phyloP scores from a whole-genome alignment of 164 flowering plant species.

The Magnolia changhungtana region DNA sequence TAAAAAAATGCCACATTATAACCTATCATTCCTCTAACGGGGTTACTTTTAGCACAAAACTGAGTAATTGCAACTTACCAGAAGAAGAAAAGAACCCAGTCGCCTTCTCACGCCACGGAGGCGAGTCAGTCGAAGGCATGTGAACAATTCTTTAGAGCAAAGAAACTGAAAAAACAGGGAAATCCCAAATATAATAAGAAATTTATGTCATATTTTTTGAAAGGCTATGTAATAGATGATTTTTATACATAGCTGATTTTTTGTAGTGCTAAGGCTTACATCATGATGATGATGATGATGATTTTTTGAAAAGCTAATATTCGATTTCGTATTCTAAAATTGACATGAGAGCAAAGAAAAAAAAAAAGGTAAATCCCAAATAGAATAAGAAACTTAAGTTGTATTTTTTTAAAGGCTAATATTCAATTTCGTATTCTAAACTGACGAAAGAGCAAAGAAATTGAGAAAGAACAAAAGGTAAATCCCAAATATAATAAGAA shows the following conservation, averaged over 20 bases:
- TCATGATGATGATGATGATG: too few species aligned
- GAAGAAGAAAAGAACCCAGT: conserved; percentile 72
- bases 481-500: too few species aligned
- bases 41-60: neutral
- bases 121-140: conserved; percentile 63
- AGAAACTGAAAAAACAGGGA: neutral
- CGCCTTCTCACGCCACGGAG: conserved; percentile 87
- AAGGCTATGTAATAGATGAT: neutral
- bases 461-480: too few species aligned
- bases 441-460: neutral
- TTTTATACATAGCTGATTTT: too few species aligned
- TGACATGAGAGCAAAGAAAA: neutral
- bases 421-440: neutral
- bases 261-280: too few species aligned
- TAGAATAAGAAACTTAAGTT: neutral
- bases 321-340: too few species aligned
- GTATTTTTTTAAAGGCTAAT: neutral
- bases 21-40: too few species aligned
- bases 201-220: neutral
- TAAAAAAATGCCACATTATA: neutral
- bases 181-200: neutral
- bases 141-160: conserved; percentile 5
- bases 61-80: conserved; percentile 33
- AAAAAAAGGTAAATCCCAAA: neutral
- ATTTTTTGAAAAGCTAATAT: too few species aligned